Percentiles rank a stretch among this genome's conserved stretches.
Evolutionary conservation across 148 eudicot genomes (phyloP).

Genomic region (Limonium bicolor): DNA sequence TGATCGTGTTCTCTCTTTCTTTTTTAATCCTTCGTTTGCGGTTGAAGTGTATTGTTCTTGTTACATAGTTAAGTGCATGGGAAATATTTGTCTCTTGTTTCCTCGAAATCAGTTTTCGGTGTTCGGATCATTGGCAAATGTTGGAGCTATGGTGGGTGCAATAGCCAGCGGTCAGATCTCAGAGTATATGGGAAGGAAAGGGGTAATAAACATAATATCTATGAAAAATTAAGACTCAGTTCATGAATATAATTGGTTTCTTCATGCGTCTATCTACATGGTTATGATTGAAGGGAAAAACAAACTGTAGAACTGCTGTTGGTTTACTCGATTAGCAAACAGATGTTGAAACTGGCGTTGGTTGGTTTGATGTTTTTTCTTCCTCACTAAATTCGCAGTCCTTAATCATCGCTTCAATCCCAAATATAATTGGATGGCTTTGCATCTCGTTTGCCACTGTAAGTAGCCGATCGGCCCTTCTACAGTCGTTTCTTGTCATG

Average conservation of each 20-base stretch:
- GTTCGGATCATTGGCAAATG: constrained; percentile 82
- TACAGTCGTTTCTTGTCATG: no score
- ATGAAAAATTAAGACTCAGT: no score
- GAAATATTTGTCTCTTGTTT: background rate
- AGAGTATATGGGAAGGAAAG: constrained; percentile 78
- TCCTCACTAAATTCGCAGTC: constrained; percentile 38
- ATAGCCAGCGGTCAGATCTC: constrained; percentile 84
- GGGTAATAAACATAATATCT: constrained; percentile 26
- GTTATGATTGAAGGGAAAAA: no score
- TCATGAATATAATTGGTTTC: no score
- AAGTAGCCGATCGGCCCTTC: no score
- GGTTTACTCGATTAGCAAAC: no score
- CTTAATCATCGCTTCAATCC: constrained; percentile 50
- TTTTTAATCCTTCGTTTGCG: no score
- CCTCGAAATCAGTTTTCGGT: constrained; percentile 44
- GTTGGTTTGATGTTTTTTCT: background rate
- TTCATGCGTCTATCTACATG: no score
- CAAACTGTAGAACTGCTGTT: no score
- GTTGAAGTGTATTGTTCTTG: no score
- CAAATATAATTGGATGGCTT: constrained; percentile 55
- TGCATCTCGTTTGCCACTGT: constrained; percentile 40
- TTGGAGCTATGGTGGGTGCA: constrained; percentile 94
- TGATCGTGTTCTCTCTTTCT: background rate
- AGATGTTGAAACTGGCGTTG: no score
- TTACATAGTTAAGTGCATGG: no score